Evolutionary conservation across 768 basidiomycete genomes (phyloP).

Genomic region (Jaapia argillacea): DNA sequence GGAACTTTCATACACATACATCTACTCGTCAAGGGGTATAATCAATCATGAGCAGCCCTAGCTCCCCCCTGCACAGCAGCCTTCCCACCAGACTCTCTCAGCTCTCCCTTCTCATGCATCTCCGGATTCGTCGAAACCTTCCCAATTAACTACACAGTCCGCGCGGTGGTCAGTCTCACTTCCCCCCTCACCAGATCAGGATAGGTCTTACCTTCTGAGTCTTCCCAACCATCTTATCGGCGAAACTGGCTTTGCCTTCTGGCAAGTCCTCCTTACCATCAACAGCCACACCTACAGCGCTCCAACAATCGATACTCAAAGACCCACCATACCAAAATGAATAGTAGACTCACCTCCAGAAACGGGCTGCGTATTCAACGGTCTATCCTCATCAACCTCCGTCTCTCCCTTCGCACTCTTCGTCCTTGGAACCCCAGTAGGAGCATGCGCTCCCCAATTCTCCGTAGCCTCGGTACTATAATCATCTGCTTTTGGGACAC

Average conservation of each 20-base stretch:
- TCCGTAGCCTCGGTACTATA: slow-evolving; percentile 32
- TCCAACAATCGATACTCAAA: slow-evolving; percentile 1
- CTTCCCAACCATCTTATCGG: slow-evolving; percentile 52
- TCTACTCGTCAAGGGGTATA: too few relatives aligned
- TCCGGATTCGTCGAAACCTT: slow-evolving; percentile 38
- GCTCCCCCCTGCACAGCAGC: slow-evolving; percentile 20
- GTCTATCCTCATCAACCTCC: slow-evolving; percentile 15
- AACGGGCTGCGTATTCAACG: slow-evolving; percentile 25
- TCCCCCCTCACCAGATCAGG: background rate
- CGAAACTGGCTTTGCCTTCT: slow-evolving; percentile 29
- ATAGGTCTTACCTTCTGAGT: slow-evolving; percentile 35
- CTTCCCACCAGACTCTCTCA: slow-evolving; percentile 45
- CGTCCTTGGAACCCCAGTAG: background rate
- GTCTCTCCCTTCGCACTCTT: background rate
- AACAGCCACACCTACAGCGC: slow-evolving; percentile 23
- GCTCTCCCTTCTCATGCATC: slow-evolving; percentile 44
- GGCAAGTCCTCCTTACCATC: slow-evolving; percentile 23
- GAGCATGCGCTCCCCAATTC: slow-evolving; percentile 9
- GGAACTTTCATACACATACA: too few relatives aligned
- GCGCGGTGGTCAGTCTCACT: background rate
- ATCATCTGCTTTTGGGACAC: slow-evolving; percentile 19
- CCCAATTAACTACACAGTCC: slow-evolving; percentile 34
- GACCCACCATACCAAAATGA: background rate
- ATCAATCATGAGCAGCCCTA: background rate
- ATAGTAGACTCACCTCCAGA: slow-evolving; percentile 18